These are phyloP conservation scores for Aspergillus sp. DNA, from an alignment of 2,329 filamentous ascomycete species.

Conservation along the genomic window DNA sequence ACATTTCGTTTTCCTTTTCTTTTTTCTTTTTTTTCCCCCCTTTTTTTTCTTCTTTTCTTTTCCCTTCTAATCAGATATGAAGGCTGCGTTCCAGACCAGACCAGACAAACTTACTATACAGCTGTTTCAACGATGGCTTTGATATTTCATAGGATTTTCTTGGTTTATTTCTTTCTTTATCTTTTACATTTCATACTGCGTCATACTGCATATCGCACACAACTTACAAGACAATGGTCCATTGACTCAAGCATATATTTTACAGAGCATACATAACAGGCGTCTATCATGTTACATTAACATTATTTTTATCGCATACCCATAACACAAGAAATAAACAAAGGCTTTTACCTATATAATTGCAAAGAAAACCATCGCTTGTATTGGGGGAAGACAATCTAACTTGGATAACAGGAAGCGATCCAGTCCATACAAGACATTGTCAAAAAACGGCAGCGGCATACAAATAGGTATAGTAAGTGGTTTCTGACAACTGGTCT, in stretches of 20 bases:
- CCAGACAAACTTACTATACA: not conserved
- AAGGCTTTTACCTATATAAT: not conserved
- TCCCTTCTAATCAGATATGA: not conserved
- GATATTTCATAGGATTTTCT: not conserved
- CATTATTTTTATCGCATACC: not conserved
- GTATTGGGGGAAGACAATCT: not conserved
- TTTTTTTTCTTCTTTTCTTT: too few species aligned
- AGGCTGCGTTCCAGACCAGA: not conserved
- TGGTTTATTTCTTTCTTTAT: not conserved
- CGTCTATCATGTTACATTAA: not conserved
- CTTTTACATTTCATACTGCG: not conserved
- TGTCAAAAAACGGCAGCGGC: not conserved
- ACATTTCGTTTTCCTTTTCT: not conserved
- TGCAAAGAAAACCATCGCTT: not conserved
- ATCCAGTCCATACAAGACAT: not conserved
- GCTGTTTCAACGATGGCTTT: not conserved
- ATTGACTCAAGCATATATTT: not conserved
- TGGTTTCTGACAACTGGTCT: constrained; percentile 9
- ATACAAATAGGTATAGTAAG: not conserved
- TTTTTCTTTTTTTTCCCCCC: not conserved
- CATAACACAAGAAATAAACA: not conserved
- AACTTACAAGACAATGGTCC: not conserved
- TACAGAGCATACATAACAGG: not conserved
- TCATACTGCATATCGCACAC: not conserved
- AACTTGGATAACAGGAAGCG: too few species aligned